Evolutionary conservation across 2,329 filamentous ascomycete species (phyloP).

Genomic region (Didymella arachidicola): DNA sequence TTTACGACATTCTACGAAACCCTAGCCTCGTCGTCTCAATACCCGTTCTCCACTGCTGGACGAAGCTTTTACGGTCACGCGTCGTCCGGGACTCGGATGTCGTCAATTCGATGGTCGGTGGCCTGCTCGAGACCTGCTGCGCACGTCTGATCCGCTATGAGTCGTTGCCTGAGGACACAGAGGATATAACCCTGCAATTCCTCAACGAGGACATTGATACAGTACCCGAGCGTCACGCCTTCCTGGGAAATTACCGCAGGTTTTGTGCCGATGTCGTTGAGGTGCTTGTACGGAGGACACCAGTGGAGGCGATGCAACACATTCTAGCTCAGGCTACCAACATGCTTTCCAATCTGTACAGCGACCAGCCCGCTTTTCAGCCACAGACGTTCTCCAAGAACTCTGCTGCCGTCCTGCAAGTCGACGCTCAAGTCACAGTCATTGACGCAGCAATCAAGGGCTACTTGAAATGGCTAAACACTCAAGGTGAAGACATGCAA

Average conservation of each 20-base stretch:
- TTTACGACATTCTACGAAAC: conserved; percentile 80
- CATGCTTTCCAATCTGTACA: conserved; percentile 78
- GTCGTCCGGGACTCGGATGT: conserved; percentile 71
- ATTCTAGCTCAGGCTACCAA: conserved; percentile 82
- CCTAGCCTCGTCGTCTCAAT: conserved; percentile 93
- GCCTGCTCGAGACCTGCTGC: conserved; percentile 83
- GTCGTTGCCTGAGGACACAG: conserved; percentile 79
- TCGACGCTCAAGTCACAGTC: conserved; percentile 89
- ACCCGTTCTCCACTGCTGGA: conserved; percentile 89
- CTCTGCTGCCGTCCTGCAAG: conserved; percentile 75
- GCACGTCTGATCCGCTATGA: conserved; percentile 88
- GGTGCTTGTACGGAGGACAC: conserved; percentile 79
- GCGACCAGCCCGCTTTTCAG: conserved; percentile 71
- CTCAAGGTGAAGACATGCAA: conserved; percentile 60
- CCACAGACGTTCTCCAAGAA: conserved; percentile 64
- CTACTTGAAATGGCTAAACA: conserved; percentile 78
- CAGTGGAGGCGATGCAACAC: conserved; percentile 84
- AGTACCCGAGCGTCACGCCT: conserved; percentile 89
- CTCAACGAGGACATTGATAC: conserved; percentile 95
- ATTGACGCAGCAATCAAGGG: conserved; percentile 89
- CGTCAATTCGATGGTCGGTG: conserved; percentile 70
- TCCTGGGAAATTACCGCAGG: conserved; percentile 91
- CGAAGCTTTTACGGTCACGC: conserved; percentile 76
- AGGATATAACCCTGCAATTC: conserved; percentile 81
- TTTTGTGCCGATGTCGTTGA: conserved; percentile 91